Percentiles rank a stretch among this genome's conserved stretches.
Evolutionary conservation across 371 early-diverging fungal genomes (phyloP).

Genomic region (Apophysomyces elegans): DNA sequence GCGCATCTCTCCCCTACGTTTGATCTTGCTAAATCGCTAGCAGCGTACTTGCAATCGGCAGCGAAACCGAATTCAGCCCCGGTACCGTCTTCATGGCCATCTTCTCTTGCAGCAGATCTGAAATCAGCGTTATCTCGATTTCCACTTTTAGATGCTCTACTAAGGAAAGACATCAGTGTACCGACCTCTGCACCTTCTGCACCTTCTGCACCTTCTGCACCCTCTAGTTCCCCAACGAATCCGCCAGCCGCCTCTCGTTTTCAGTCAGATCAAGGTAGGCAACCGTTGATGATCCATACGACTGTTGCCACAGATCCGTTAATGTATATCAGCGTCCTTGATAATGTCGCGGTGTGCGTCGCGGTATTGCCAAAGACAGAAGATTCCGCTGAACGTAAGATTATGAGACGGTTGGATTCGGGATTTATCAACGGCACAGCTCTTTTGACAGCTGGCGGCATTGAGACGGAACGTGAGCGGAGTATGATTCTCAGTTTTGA

Average conservation of each 20-base stretch:
- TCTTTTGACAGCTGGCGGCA: slow-evolving; percentile 78
- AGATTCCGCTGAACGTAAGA: slow-evolving; percentile 44
- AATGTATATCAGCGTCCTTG: slow-evolving; percentile 65
- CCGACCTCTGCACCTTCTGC: not conserved
- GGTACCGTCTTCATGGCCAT: not conserved
- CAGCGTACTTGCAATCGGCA: slow-evolving; percentile 8
- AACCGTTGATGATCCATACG: slow-evolving; percentile 15
- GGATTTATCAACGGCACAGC: slow-evolving; percentile 79
- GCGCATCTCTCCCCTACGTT: slow-evolving; percentile 17
- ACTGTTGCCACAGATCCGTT: slow-evolving; percentile 38
- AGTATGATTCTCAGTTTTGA: slow-evolving; percentile 79
- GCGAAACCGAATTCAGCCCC: not conserved
- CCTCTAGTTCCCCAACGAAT: not conserved
- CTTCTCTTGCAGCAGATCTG: slow-evolving; percentile 12
- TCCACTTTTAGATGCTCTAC: slow-evolving; percentile 17
- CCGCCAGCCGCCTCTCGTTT: slow-evolving; percentile 2
- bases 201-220: not conserved
- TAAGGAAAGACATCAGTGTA: slow-evolving; percentile 26
- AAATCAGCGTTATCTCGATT: slow-evolving; percentile 15
- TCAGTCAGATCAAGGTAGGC: slow-evolving; percentile 2
- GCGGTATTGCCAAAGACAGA: slow-evolving; percentile 49
- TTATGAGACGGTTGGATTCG: slow-evolving; percentile 69
- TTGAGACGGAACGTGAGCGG: slow-evolving; percentile 74
- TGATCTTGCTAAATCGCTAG: slow-evolving; percentile 14
- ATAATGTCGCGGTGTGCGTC: slow-evolving; percentile 66